phyloP scores from a whole-genome alignment of 306 rosid species.

The Trifolium fragiferum region DNA sequence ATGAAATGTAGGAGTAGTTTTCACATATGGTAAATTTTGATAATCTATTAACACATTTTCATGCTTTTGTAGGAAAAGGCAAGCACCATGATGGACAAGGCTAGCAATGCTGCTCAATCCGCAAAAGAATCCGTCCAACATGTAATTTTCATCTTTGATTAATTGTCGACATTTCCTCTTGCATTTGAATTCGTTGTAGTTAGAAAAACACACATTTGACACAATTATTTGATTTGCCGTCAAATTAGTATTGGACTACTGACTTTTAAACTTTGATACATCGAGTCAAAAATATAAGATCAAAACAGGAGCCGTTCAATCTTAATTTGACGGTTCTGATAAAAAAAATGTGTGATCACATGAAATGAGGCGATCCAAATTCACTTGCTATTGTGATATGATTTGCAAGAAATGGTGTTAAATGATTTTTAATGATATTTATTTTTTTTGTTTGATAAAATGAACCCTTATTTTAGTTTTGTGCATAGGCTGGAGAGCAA shows the following conservation, averaged over 20 bases:
- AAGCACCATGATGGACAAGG: conserved; percentile 54
- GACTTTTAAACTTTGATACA: background rate
- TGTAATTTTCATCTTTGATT: conserved; percentile 24
- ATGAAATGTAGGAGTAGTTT: background rate
- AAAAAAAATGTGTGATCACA: no score
- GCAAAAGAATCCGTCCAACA: conserved; percentile 57
- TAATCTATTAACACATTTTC: background rate
- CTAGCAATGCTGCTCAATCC: conserved; percentile 51
- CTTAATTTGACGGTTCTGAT: no score
- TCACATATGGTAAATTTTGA: background rate
- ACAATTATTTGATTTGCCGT: background rate
- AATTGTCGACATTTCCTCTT: background rate
- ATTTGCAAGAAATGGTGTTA: background rate
- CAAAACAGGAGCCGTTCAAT: no score
- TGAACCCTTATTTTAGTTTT: background rate
- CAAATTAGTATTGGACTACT: background rate
- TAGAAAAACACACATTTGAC: background rate
- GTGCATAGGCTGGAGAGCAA: conserved; percentile 55
- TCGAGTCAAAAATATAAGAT: background rate
- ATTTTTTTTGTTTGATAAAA: background rate
- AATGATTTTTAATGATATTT: background rate
- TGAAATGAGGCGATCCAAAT: no score
- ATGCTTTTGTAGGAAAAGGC: conserved; percentile 60
- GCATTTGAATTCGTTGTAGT: background rate
- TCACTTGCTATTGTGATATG: background rate